phyloP scores from a whole-genome alignment of 2,329 filamentous ascomycete species.

The Metarhizium rileyi region DNA sequence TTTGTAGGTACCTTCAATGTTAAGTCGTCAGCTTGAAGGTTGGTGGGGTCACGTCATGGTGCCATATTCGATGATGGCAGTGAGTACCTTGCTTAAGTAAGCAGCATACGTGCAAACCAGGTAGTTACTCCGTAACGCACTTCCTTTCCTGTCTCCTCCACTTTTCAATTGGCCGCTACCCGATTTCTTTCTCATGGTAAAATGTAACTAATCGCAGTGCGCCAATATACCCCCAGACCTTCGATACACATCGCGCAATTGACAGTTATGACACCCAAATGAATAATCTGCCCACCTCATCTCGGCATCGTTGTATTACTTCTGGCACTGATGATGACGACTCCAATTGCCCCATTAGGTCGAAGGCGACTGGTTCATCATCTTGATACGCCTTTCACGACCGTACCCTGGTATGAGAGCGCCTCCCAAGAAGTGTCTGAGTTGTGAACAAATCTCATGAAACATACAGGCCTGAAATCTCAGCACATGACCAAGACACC shows the following conservation, averaged over 20 bases:
- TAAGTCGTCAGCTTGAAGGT: too few species aligned
- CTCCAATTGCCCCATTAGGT: conserved; percentile 11
- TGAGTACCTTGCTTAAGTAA: too few species aligned
- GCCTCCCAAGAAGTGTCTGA: not conserved
- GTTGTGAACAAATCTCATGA: not conserved
- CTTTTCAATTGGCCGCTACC: too few species aligned
- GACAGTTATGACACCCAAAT: not conserved
- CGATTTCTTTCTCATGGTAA: too few species aligned
- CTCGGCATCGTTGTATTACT: not conserved
- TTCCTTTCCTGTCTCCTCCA: too few species aligned
- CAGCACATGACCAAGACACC: conserved; percentile 47
- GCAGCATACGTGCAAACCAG: too few species aligned
- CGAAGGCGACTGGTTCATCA: conserved; percentile 53
- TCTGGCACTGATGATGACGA: conserved; percentile 14
- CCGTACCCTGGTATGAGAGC: conserved; percentile 47
- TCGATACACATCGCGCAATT: not conserved
- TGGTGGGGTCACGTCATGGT: too few species aligned
- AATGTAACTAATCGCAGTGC: too few species aligned
- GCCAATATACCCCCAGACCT: too few species aligned
- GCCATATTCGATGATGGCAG: too few species aligned
- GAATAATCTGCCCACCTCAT: not conserved
- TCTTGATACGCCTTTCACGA: conserved; percentile 55
- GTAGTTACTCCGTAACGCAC: too few species aligned
- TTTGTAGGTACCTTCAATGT: too few species aligned
- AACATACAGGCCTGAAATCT: conserved; percentile 47